phyloP scores from a whole-genome alignment of 2,329 filamentous ascomycete genomes.

The Beauveria caledonica region DNA sequence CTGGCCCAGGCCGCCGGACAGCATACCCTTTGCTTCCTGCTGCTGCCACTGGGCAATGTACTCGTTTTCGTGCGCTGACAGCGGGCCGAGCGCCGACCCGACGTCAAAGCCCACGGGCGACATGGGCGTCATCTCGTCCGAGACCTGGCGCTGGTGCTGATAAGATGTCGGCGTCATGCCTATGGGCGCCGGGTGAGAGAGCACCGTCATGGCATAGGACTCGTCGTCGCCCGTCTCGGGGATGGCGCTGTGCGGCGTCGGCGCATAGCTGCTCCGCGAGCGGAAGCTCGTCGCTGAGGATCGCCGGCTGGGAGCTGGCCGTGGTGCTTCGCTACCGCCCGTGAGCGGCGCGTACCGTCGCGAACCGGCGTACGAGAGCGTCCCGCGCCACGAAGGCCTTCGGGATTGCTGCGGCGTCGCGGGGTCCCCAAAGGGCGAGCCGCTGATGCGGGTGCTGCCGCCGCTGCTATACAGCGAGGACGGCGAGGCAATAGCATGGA shows the following conservation, averaged over 20 bases:
- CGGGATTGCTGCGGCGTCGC: not conserved
- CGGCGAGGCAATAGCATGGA: conserved; percentile 30
- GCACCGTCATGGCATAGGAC: conserved; percentile 35
- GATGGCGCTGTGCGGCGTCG: conserved; percentile 18
- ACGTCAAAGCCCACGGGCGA: conserved; percentile 35
- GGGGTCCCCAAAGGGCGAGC: not conserved
- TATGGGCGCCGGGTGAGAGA: conserved; percentile 33
- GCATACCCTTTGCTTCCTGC: conserved; percentile 44
- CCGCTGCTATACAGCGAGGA: conserved; percentile 30
- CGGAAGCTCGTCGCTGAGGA: conserved; percentile 20
- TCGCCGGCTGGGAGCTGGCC: conserved; percentile 4
- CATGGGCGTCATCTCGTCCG: conserved; percentile 10
- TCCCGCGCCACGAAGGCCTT: conserved; percentile 3
- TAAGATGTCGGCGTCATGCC: conserved; percentile 25
- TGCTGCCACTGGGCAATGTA: conserved; percentile 39
- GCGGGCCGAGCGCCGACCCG: conserved; percentile 37
- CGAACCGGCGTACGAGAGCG: conserved; percentile 3
- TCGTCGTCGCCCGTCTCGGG: conserved; percentile 30
- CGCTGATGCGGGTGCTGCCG: not conserved
- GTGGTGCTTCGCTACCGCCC: not conserved
- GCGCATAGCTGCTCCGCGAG: conserved; percentile 17
- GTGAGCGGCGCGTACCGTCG: conserved; percentile 4
- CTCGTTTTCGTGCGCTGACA: conserved; percentile 33
- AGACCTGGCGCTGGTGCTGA: conserved; percentile 17
- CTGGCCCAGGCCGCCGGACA: conserved; percentile 51